A percentile compares a stretch with the other conserved stretches of the same genome.
phyloP scores from a whole-genome alignment of 2,329 filamentous ascomycete species.

The Diaporthe ampelina region DNA sequence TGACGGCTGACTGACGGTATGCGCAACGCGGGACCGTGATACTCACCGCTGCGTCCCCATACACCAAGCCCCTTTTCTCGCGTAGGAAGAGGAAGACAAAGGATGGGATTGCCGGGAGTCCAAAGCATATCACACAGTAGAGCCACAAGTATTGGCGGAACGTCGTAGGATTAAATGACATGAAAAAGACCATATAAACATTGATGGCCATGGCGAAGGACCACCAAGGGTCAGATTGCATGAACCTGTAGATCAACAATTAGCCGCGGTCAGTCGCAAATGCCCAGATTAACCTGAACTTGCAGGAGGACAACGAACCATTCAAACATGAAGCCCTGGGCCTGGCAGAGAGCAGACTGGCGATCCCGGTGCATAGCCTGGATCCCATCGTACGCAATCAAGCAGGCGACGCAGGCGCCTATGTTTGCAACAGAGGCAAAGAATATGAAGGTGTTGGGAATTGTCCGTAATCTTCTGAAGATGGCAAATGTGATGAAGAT shows the following conservation, averaged over 20 bases:
- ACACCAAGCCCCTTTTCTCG: conserved; percentile 56
- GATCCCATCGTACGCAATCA: conserved; percentile 79
- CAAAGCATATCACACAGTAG: conserved; percentile 80
- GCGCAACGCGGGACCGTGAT: background rate
- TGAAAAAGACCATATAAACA: conserved; percentile 79
- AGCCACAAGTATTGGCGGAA: conserved; percentile 81
- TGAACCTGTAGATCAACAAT: conserved; percentile 70
- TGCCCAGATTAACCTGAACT: background rate
- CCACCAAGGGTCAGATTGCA: conserved; percentile 83
- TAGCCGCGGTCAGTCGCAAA: background rate
- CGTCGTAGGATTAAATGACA: conserved; percentile 72
- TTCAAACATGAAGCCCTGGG: conserved; percentile 73
- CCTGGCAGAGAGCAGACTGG: conserved; percentile 71
- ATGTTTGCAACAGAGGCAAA: conserved; percentile 73
- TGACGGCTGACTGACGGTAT: background rate
- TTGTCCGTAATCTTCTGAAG: conserved; percentile 67
- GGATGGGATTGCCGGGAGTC: conserved; percentile 77
- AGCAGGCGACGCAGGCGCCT: conserved; percentile 73
- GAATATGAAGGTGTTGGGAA: conserved; percentile 73
- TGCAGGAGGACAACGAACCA: conserved; percentile 65
- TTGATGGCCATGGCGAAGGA: conserved; percentile 87
- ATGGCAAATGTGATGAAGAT: conserved; percentile 67
- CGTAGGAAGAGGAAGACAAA: conserved; percentile 74
- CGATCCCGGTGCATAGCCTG: conserved; percentile 56
- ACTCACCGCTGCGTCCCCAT: conserved; percentile 70